Base-by-base conservation (phyloP, 1,139 yeast species). In the Blastobotrys capitulatus region DNA sequence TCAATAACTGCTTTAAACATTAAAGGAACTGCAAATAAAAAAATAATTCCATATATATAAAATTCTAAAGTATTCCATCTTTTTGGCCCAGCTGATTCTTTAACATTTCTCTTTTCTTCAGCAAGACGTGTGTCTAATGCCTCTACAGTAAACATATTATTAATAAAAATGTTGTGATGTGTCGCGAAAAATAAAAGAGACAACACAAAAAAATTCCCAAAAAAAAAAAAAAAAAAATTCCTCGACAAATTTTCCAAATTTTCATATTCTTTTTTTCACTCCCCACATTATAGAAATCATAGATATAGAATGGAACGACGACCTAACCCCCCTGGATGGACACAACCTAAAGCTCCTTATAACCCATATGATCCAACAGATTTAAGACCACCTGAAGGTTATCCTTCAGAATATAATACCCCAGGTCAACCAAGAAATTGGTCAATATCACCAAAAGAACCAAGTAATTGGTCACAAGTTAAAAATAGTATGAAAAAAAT, bases 341-440 rank as follows among this genome's bases (percentile, higher is more conserved):
- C 77, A 0, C 86, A 83, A 1, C 95, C 95, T 3, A 78, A 76
- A 55, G 92, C 90, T 1, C 92, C 92, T 0, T 87, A 86, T 63
- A 86, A 86, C 58, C 95, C 95, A 2, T 86, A 82, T 61, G 96
- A 86, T 62, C 86, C 92, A 0, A 68, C 78, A 0, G 96, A 86
- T 63, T 65, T 72, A 36, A 72, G 96, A 47, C 95, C 96, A 0
- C 78, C 95, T 0, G 82, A 80, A 62, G 95, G 95, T 1, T 86
- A 86, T 57, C 96, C 96, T 0, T 82, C 90, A 12, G 96, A 86
- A 64, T 86, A 59, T 60, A 59, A 65, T 35, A 56, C 66, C 0
- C 71, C 72, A 1, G 71, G 70, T 1, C 55, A 61, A 41, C 65
- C 62, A 32, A 59, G 72, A 34, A 58, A 70, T 26, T 82, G 83